Evolutionary conservation across 768 basidiomycete species (phyloP).

Genomic region (Rhodocollybia butyracea): DNA sequence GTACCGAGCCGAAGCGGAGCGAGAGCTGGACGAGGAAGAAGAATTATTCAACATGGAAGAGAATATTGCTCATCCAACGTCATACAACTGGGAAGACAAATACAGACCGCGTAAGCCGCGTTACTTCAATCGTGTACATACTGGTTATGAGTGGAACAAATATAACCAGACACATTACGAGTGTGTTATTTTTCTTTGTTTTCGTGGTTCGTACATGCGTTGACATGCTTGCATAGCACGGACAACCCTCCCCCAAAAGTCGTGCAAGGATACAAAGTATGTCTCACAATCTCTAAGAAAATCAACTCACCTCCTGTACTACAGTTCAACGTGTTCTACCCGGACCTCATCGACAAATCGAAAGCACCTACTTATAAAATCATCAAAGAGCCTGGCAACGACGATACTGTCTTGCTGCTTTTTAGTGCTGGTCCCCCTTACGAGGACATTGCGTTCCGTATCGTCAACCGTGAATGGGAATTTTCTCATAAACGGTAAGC

Average conservation of each 20-base stretch:
- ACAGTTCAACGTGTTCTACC: constrained; percentile 96
- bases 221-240: constrained; percentile 47
- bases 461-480: constrained; percentile 98
- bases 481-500: constrained; percentile 91
- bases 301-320: constrained; percentile 8
- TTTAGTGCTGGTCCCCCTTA: constrained; percentile 98
- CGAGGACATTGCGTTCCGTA: constrained; percentile 97
- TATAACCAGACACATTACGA: constrained; percentile 99
- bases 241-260: constrained; percentile 99
- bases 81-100: constrained; percentile 99
- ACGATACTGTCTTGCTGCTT: constrained; percentile 89
- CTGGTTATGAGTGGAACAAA: constrained; percentile 99
- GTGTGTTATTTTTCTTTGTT: constrained; percentile 44
- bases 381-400: constrained; percentile 90
- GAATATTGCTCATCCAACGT: constrained; percentile 74
- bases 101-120: constrained; percentile 95
- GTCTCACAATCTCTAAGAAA: constrained; percentile 7
- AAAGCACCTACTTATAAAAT: constrained; percentile 97
- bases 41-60: constrained; percentile 95
- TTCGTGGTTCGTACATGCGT: not conserved
- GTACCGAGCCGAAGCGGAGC: constrained; percentile 88
- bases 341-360: constrained; percentile 96
- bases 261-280: constrained; percentile 95
- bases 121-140: constrained; percentile 98
- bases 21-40: constrained; percentile 93